phyloP scores from a whole-genome alignment of 2,329 filamentous ascomycete species.

The Claviceps sp. region DNA sequence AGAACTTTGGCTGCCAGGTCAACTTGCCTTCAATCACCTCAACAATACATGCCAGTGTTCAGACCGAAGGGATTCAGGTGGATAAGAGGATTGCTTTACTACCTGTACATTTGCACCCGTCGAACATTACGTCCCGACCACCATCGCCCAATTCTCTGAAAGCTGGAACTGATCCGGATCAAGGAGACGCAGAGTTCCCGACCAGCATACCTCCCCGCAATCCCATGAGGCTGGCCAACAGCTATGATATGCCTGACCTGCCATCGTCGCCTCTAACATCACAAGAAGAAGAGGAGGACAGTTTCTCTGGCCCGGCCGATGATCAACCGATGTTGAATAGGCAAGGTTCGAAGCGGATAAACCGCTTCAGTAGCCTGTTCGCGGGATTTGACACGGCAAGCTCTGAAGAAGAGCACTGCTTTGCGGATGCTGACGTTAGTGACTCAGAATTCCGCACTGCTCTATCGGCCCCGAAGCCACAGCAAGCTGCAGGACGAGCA shows the following conservation, averaged over 20 bases:
- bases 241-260: conserved; percentile 32
- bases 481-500: conserved; percentile 21
- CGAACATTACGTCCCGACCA: conserved; percentile 52
- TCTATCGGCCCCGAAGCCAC: conserved; percentile 48
- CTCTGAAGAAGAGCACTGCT: conserved; percentile 53
- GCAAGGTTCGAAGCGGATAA: conserved; percentile 45
- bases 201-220: conserved; percentile 45
- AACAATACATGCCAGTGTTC: conserved; percentile 35
- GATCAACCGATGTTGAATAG: conserved; percentile 54
- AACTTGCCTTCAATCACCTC: conserved; percentile 15
- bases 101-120: conserved; percentile 67
- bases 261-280: conserved; percentile 33
- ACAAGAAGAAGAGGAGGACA: conserved; percentile 37
- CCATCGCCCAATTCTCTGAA: conserved; percentile 34
- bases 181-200: conserved; percentile 36
- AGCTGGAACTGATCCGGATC: conserved; percentile 1
- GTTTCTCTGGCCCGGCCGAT: conserved; percentile 69
- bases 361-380: conserved; percentile 73
- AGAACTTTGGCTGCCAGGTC: conserved; percentile 77
- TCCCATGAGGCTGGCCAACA: conserved; percentile 38
- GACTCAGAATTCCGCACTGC: conserved; percentile 57
- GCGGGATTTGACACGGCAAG: conserved; percentile 66
- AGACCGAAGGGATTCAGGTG: conserved; percentile 84
- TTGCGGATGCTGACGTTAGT: conserved; percentile 45
- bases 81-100: conserved; percentile 65